Evolutionary conservation across 2,329 filamentous ascomycete genomes (phyloP), one percentile per base, ranked within the genome.

Genomic region (Stagonosporopsis vannaccii): DNA sequence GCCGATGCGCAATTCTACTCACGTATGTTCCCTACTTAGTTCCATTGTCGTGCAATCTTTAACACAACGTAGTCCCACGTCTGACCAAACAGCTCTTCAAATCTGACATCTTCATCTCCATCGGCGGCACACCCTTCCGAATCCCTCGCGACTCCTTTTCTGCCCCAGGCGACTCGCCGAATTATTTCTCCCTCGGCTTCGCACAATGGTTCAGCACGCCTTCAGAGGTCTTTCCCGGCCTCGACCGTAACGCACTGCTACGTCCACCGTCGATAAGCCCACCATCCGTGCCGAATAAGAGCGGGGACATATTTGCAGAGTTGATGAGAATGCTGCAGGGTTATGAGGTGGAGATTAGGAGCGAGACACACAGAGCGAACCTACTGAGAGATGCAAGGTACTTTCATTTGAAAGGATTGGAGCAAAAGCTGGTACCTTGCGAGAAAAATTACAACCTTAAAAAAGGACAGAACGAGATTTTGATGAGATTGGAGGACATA

Each of bases 1-100:
- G 92, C 93, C 19, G 94, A 98, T 76, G 92, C 94, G 1, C 94
- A 97, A 71, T 97, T 97, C 78, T 98, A 97, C 77, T 92, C 86
- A 70, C 79, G 90, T 92, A 80, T 71, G 86, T 23, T 17, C 12
- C 2, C 9, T 7, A 8, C 4, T 13, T 4, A n/a, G 12, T 11
- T 23, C 7, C 33, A 15, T 20, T 17, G 26, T n/a, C 28, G n/a
- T 26, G 26, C n/a, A 32, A 30, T 54, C 11, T 40, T 61, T 71
- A 40, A 71, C 40, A 2, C 11, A 32, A 7, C 59, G 3, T 63
- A 93, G 90, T 98, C 48, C 94, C 94, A 23, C 90, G 91, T 63
- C 81, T 98, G 57, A 92, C 94, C 63, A 92, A 92, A 25, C 93
- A 96, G 76, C 87, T 98, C 20, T 96, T 94, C 76, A 91, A 94